Evolutionary conservation across 768 basidiomycete genomes (phyloP), one percentile per base, ranked within the genome.

Genomic region (Butyriboletus loyo): DNA sequence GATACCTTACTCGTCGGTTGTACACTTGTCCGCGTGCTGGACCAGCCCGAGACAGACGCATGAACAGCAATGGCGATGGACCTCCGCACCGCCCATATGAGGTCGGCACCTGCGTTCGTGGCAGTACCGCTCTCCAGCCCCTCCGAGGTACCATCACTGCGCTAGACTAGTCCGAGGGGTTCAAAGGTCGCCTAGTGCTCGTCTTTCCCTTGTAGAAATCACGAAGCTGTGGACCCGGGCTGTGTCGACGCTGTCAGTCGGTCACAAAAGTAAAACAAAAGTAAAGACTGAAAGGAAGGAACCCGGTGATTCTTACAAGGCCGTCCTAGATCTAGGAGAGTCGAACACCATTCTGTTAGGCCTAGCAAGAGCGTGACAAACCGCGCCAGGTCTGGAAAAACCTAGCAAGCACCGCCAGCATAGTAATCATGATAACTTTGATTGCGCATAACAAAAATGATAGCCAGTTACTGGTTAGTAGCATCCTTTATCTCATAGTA

Each of bases 141-240:
- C 37, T 21, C 24, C 46, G 42, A 54, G 49, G 40, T 15, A 37
- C 24, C 37, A 39, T 38, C 14, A 36, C 44, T 45, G n/a, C 17
- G 31, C 27, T 24, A 39, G 40, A 34, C 22, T 17, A 46, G 49
- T 63, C 62, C 55, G 62, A 60, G 61, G 61, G 64, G 50, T 63
- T 44, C 43, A 21, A n/a, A 40, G 50, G 22, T 22, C 27, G 30
- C 21, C 22, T 22, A 42, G 22, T 13, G 27, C 36, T 19, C 24
- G 44, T 50, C 24, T 15, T 25, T 10, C 4, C 21, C 13, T 3
- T 27, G 15, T n/a, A n/a, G n/a, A n/a, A n/a, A n/a, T n/a, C n/a
- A 42, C 43, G 40, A 50, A 48, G 42, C 24, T 13, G n/a, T 17
- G 14, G n/a, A n/a, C n/a, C n/a, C n/a, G n/a, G n/a, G 8, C 15